Evolutionary conservation across 306 rosid genomes (phyloP), one percentile per base, ranked within the genome.

Genomic region (Citrullus colocynthis): DNA sequence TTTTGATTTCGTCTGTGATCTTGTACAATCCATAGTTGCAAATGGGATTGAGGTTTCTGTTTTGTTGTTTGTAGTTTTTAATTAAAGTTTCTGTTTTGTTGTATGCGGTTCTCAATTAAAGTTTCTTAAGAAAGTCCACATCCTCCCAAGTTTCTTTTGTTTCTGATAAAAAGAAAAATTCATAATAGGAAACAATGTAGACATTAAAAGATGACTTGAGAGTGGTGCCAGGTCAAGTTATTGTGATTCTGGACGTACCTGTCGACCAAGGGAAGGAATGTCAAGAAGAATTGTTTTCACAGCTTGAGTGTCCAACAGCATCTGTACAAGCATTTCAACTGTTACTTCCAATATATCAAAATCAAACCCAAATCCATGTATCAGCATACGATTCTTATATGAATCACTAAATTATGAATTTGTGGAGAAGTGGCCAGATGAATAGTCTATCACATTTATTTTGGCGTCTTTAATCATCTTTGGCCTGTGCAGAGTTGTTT

Each of bases 251-350:
- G 52, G 56, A 78, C 82, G 81, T 73, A 95, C 99, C 93, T 95
- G 97, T 79, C 93, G 92, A 85, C 97, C 99, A 73, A 95, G 99
- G 84, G 97, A 87, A 78, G 99, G 99, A 86, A 95, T 90, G 63
- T 95, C 99, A 59, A 95, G 89, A 81, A 95, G 97, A 87, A 95
- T 89, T 11, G 99, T 90, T 91, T 95, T 95, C 49, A 95, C 99
- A 69, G 97, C 99, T 90, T 95, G 99, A 70, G 99, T 92, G 83
- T 95, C 97, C 91, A 95, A 78, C 74, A 95, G 81, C 99, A 95
- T 95, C 99, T 95, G 96, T 82, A 86, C 82, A 67, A 85, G 79
- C 75, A 79, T 41, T 81, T 82, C 74, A 79, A 41, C 37, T 75
- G 11, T 75, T 34, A 75, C 78, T 12, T 37, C 11, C 24, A 15